Evolutionary conservation across 306 rosid species (phyloP).

Genomic region (Astragalus glycyphyllos): DNA sequence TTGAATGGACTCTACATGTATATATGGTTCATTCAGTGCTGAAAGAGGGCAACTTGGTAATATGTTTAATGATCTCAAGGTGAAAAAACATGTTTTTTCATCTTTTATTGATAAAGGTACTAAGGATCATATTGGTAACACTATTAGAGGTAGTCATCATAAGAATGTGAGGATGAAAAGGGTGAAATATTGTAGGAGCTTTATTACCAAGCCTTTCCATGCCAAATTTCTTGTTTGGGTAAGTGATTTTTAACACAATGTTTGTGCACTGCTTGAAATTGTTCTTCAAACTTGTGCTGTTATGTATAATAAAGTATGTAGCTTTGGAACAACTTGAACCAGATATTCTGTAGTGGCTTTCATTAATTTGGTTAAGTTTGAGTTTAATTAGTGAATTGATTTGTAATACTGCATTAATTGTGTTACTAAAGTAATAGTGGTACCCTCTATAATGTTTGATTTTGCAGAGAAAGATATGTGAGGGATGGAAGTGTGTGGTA

Average conservation of each 20-base stretch:
- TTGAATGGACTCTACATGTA: slow-evolving; percentile 60
- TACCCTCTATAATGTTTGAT: slow-evolving; percentile 27
- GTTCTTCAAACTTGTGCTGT: too few relatives aligned
- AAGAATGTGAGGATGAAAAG: slow-evolving; percentile 44
- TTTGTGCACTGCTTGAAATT: too few relatives aligned
- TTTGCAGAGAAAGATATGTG: slow-evolving; percentile 60
- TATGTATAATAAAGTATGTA: too few relatives aligned
- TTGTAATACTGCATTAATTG: too few relatives aligned
- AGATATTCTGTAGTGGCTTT: neutral
- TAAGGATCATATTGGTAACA: slow-evolving; percentile 32
- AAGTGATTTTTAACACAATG: slow-evolving; percentile 24
- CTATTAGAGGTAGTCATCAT: slow-evolving; percentile 28
- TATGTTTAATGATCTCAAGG: slow-evolving; percentile 52
- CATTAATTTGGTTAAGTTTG: neutral
- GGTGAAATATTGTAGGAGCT: slow-evolving; percentile 57
- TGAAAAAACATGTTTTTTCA: slow-evolving; percentile 63
- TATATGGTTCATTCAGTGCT: slow-evolving; percentile 52
- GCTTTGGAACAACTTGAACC: too few relatives aligned
- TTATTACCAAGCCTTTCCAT: slow-evolving; percentile 48
- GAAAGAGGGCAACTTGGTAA: slow-evolving; percentile 55
- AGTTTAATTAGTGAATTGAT: too few relatives aligned
- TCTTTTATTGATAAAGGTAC: slow-evolving; percentile 58
- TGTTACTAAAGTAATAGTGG: neutral
- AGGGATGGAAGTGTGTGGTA: slow-evolving; percentile 70
- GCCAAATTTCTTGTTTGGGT: slow-evolving; percentile 78